These are phyloP conservation scores for Actinomortierella wolfii DNA, from an alignment of 371 early-diverging fungal genomes.

Conservation along the genomic window DNA sequence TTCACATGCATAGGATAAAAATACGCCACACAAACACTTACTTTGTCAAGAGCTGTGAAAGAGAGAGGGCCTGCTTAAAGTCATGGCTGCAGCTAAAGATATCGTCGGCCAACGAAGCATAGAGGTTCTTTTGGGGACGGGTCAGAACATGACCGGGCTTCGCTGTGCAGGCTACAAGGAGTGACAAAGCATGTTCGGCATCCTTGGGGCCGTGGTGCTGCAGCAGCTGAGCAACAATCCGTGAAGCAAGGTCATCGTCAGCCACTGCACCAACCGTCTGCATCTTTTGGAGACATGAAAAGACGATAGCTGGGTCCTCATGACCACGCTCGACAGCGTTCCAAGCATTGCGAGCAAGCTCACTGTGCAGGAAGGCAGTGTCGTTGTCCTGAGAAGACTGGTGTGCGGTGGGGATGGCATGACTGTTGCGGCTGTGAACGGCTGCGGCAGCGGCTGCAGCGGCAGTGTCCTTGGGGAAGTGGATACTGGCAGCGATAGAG, in stretches of 20 bases:
- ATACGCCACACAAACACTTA: conserved; percentile 2
- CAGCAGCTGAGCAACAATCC: conserved; percentile 36
- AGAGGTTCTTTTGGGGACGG: conserved; percentile 21
- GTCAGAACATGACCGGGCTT: conserved; percentile 27
- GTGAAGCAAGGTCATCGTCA: conserved; percentile 25
- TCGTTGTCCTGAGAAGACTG: background rate
- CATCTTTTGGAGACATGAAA: conserved; percentile 39
- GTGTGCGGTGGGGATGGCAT: too few species aligned
- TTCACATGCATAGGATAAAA: background rate
- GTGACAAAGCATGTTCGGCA: conserved; percentile 37
- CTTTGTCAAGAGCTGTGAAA: conserved; percentile 37
- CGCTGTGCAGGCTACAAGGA: conserved; percentile 38
- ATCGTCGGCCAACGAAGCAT: conserved; percentile 34
- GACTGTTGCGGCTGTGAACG: too few species aligned
- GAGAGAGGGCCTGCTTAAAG: conserved; percentile 38
- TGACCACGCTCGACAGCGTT: conserved; percentile 22
- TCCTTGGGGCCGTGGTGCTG: conserved; percentile 34
- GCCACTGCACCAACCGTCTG: conserved; percentile 27
- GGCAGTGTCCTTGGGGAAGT: conserved; percentile 4
- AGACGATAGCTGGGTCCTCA: conserved; percentile 33
- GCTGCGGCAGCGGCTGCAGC: background rate
- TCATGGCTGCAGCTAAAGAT: conserved; percentile 40
- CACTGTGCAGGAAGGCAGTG: conserved; percentile 11
- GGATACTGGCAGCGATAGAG: conserved; percentile 2
- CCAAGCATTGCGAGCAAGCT: conserved; percentile 27